Percentiles rank a stretch among this genome's conserved stretches.
These are phyloP conservation scores for Vickermania spadyakhi DNA, from an alignment of 208 protist species.

Conservation along the genomic window DNA sequence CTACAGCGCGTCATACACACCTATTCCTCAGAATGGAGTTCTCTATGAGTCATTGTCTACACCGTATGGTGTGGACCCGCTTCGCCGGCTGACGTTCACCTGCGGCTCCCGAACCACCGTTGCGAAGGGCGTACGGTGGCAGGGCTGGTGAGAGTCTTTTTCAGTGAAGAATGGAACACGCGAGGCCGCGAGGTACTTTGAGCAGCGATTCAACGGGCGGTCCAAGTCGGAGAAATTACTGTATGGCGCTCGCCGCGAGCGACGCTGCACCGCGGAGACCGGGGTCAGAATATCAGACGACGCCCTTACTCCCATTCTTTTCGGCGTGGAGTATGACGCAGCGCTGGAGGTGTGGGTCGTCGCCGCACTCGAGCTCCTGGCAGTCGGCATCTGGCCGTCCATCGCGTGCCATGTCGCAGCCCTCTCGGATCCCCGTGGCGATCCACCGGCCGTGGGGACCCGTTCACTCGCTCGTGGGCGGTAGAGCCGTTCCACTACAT, in stretches of 20 bases:
- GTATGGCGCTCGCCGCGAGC: not conserved
- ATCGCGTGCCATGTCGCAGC: not conserved
- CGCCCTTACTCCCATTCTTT: too few relatives aligned
- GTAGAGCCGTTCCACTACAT: constrained; percentile 32
- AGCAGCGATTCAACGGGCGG: not conserved
- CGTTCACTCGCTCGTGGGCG: not conserved
- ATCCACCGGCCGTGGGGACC: not conserved
- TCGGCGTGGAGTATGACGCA: too few relatives aligned
- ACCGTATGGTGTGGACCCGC: too few relatives aligned
- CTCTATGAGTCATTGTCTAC: too few relatives aligned
- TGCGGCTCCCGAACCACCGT: not conserved
- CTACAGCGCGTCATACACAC: too few relatives aligned
- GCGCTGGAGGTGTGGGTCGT: too few relatives aligned
- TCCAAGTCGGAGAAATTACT: not conserved
- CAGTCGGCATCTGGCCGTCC: not conserved
- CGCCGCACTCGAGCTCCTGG: too few relatives aligned
- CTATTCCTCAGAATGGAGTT: too few relatives aligned
- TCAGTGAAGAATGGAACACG: not conserved
- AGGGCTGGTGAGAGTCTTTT: not conserved
- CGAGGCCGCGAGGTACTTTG: not conserved
- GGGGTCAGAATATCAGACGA: too few relatives aligned
- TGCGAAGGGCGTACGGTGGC: not conserved
- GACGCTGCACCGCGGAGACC: not conserved
- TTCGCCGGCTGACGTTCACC: not conserved
- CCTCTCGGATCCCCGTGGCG: not conserved